A percentile compares a stretch with the other conserved stretches of the same genome.
phyloP scores from a whole-genome alignment of 108 stramenopile species.

The Cyclotella distinguenda region DNA sequence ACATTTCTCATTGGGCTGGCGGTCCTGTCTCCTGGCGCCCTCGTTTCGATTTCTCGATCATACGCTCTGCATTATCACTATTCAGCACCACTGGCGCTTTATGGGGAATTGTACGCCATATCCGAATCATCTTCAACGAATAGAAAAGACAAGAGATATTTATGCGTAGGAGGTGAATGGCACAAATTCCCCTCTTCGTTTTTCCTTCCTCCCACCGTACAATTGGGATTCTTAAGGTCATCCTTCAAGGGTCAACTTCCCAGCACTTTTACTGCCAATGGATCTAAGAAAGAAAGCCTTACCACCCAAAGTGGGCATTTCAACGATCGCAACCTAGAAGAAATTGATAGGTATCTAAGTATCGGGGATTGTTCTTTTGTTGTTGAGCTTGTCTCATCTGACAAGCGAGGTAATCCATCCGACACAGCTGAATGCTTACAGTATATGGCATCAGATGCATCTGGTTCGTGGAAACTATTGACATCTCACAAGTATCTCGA shows the following conservation, averaged over 20 bases:
- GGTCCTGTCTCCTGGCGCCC: slow-evolving; percentile 35
- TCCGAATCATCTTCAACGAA: background rate
- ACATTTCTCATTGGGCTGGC: slow-evolving; percentile 7
- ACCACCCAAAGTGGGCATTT: slow-evolving; percentile 45
- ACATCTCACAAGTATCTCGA: slow-evolving; percentile 30
- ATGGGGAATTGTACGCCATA: slow-evolving; percentile 47
- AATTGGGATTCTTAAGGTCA: slow-evolving; percentile 82
- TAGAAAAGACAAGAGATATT: slow-evolving; percentile 17
- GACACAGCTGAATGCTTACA: slow-evolving; percentile 35
- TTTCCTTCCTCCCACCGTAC: slow-evolving; percentile 66
- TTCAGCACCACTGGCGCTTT: slow-evolving; percentile 70
- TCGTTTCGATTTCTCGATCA: slow-evolving; percentile 62
- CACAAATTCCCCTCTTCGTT: slow-evolving; percentile 92
- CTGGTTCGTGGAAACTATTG: slow-evolving; percentile 27
- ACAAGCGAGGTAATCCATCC: background rate
- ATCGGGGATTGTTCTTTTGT: slow-evolving; percentile 70
- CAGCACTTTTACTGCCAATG: slow-evolving; percentile 71
- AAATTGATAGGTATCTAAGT: slow-evolving; percentile 57
- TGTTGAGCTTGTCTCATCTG: slow-evolving; percentile 59
- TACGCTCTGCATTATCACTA: slow-evolving; percentile 71
- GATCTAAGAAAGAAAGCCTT: slow-evolving; percentile 42
- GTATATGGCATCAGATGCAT: slow-evolving; percentile 39
- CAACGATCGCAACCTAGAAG: slow-evolving; percentile 83
- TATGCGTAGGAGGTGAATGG: slow-evolving; percentile 97
- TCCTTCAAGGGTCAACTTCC: slow-evolving; percentile 92